Conservation (phyloP, 257 asterid genomes). For the Solanum dulcamara region DNA sequence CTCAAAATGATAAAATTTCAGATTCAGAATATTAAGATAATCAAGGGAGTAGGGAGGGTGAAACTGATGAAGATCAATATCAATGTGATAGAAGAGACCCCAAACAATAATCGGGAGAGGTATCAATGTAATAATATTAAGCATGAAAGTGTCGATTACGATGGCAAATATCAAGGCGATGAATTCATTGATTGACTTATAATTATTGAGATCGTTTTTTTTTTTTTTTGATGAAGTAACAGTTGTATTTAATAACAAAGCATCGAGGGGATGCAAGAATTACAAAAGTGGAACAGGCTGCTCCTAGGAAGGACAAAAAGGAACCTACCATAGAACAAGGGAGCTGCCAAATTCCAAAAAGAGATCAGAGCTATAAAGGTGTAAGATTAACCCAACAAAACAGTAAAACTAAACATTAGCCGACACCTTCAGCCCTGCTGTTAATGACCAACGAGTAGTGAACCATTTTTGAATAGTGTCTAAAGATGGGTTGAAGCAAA, state of each 20-base stretch:
- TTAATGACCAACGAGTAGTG: not conserved
- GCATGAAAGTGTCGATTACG: not conserved
- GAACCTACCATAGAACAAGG: not conserved
- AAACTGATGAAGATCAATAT: not conserved
- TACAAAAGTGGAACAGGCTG: not conserved
- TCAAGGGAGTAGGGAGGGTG: not conserved
- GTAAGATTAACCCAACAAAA: not conserved
- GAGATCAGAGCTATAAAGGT: not conserved
- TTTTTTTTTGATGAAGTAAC: not conserved
- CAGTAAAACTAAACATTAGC: not conserved
- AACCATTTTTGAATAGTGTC: not conserved
- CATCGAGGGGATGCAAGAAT: not conserved
- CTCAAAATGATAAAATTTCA: not conserved
- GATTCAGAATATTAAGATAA: not conserved
- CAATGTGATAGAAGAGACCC: not conserved
- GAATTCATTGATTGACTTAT: not conserved
- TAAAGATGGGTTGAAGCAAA: not conserved
- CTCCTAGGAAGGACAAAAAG: not conserved
- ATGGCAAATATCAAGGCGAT: not conserved
- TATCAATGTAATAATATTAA: not conserved
- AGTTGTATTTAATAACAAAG: not conserved
- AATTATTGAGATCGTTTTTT: not conserved
- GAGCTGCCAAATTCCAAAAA: not conserved
- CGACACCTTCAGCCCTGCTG: not conserved
- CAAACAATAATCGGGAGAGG: not conserved